These are phyloP conservation scores for Aspergillus sparsus DNA, from an alignment of 495 filamentous ascomycete species.

Conservation along the genomic window DNA sequence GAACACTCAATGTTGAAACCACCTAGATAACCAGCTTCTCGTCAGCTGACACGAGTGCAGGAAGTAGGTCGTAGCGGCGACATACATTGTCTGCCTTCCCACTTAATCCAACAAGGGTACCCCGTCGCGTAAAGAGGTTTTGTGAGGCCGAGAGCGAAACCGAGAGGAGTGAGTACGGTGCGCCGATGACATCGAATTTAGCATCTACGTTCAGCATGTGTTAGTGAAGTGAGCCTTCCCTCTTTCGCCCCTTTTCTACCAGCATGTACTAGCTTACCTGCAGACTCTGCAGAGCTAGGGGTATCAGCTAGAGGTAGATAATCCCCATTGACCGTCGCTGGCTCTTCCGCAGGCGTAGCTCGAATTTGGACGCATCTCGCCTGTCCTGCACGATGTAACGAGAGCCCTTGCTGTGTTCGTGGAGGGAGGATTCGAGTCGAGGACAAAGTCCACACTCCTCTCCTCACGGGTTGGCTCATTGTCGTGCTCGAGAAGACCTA, in stretches of 20 bases:
- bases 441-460: conserved; percentile 41
- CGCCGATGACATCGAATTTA: conserved; percentile 86
- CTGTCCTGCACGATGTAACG: conserved; percentile 31
- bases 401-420: conserved; percentile 29
- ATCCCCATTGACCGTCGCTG: conserved; percentile 38
- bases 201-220: conserved; percentile 62
- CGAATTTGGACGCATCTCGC: conserved; percentile 48
- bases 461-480: conserved; percentile 44
- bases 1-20: conserved; percentile 83
- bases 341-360: conserved; percentile 41
- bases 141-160: conserved; percentile 91
- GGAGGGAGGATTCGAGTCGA: conserved; percentile 41
- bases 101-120: conserved; percentile 85
- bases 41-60: background rate
- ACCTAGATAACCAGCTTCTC: conserved; percentile 43
- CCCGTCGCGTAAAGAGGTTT: conserved; percentile 84
- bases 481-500: conserved; percentile 14
- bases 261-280: conserved; percentile 30
- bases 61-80: background rate
- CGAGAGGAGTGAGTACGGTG: conserved; percentile 88
- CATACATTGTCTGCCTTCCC: conserved; percentile 88
- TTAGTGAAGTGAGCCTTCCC: conserved; percentile 10
- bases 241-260: background rate
- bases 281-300: conserved; percentile 42
- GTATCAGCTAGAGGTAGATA: conserved; percentile 43